Percentiles rank a stretch among this genome's conserved stretches.
Conservation (phyloP, 2,329 filamentous ascomycete genomes). For the Setomelanomma holmii region DNA sequence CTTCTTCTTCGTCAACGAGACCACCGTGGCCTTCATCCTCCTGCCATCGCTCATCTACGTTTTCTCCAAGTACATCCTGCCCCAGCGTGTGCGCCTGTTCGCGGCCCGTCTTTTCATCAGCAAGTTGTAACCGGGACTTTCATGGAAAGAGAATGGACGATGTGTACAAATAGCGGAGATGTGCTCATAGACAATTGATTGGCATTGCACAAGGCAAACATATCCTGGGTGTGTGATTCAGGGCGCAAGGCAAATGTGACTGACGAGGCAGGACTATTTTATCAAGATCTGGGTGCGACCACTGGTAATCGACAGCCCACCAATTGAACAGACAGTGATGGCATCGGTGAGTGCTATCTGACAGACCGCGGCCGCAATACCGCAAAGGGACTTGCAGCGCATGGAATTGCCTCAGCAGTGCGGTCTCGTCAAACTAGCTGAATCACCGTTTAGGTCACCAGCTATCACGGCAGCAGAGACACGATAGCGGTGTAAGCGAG, state of each 20-base stretch:
- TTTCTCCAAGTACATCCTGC: constrained; percentile 54
- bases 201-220: constrained; percentile 20
- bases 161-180: constrained; percentile 45
- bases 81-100: constrained; percentile 51
- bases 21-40: constrained; percentile 50
- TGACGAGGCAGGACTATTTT: no score
- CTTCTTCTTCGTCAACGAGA: constrained; percentile 57
- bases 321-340: no score
- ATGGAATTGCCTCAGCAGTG: no score
- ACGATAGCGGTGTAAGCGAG: no score
- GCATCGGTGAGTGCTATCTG: no score
- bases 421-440: no score
- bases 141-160: constrained; percentile 12
- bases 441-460: no score
- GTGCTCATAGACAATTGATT: constrained; percentile 46
- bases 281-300: no score
- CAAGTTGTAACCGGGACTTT: constrained; percentile 47
- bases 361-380: no score
- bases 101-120: constrained; percentile 53
- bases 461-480: no score
- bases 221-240: neutral
- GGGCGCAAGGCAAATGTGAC: neutral
- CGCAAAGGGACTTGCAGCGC: no score
- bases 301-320: no score
- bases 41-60: constrained; percentile 53